Base-by-base conservation (phyloP, 345 rosid genomes). In the Durio zibethinus region DNA sequence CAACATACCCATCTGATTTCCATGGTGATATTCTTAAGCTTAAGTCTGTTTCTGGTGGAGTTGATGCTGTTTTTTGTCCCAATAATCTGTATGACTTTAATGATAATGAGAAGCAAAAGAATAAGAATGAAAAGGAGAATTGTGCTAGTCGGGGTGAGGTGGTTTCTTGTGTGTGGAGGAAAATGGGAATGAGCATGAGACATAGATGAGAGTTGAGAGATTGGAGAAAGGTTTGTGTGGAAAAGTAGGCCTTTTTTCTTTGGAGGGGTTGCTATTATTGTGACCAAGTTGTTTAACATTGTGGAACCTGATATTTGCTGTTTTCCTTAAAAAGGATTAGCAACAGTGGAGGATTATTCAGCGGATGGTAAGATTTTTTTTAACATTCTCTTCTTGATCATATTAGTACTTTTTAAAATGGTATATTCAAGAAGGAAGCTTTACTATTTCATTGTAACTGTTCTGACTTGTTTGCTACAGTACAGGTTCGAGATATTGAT, bases 181-280 rank as follows among this genome's bases (percentile, higher is more conserved):
- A 11, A 80, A 74, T 75, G 87, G 88, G 5, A 52, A 77, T n/a
- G 91, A 90, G 64, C 97, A 95, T 64, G 97, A 92, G 81, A 93
- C 97, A n/a, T 96, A 98, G 99, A 82, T 95, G 54, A 92, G 92
- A 61, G 94, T 89, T 21, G 97, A 95, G 87, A 93, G 82, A 72
- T 80, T 95, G 86, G 98, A 95, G 79, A 95, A 88, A 78, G 92
- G 93, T 16, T 47, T 95, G 88, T 93, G 99, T 72, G 99, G 98
- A 84, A 90, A 86, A 93, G 93, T 70, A 89, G 99, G 80, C 94
- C 97, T 45, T 93, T 90, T 53, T 89, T 94, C 79, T 93, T 95
- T 10, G 80, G 96, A 89, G 99, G 98, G 33, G 96, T 95, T 8
- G 97, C 93, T 6, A 91, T 97, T 20, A 78, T 93, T 71, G 95